A percentile compares a stretch with the other conserved stretches of the same genome.
Evolutionary conservation across 2,329 filamentous ascomycete genomes (phyloP).

Genomic region (Colletotrichum sp.): DNA sequence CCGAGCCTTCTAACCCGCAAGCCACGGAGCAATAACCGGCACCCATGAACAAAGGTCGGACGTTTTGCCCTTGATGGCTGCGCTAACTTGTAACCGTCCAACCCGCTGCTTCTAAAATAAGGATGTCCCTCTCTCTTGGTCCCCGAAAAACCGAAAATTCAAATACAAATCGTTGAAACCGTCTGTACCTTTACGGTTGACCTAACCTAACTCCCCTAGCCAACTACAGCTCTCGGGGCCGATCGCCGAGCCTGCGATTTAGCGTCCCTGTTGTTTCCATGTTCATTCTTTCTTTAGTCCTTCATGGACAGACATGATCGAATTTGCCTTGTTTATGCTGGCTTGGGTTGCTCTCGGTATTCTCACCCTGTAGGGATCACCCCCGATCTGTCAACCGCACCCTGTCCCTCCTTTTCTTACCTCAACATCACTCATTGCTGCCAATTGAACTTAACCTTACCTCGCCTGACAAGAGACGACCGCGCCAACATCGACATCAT

Average conservation of each 20-base stretch:
- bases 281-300: neutral
- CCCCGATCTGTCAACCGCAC: neutral
- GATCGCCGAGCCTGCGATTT: neutral
- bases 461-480: neutral
- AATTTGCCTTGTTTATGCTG: neutral
- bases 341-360: neutral
- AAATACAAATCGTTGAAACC: neutral
- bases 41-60: neutral
- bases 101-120: constrained; percentile 8
- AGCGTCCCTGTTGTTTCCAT: neutral
- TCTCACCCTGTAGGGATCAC: neutral
- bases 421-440: neutral
- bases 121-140: neutral
- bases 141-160: neutral
- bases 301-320: neutral
- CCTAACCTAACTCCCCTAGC: neutral
- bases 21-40: neutral
- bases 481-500: constrained; percentile 1
- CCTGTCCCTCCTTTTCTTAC: neutral
- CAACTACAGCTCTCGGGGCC: neutral
- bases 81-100: neutral
- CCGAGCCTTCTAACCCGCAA: neutral
- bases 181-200: neutral
- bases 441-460: neutral
- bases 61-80: neutral